Percentiles rank a stretch among this genome's conserved stretches.
phyloP scores from a whole-genome alignment of 2,329 filamentous ascomycete genomes.

The Pseudopithomyces maydicus region DNA sequence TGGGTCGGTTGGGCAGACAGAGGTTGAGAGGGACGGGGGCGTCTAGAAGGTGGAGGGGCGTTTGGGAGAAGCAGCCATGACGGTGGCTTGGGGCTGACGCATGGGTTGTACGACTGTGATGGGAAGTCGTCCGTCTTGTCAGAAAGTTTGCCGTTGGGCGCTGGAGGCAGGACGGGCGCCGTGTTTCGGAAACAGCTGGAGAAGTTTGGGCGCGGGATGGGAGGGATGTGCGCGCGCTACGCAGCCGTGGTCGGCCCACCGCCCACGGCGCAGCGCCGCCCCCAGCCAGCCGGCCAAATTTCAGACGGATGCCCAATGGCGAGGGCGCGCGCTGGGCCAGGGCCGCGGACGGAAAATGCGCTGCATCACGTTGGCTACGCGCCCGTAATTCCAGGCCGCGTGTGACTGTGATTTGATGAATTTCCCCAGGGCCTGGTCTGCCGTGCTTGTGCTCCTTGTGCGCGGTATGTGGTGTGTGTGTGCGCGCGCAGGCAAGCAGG shows the following conservation, averaged over 20 bases:
- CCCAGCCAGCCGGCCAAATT: not conserved
- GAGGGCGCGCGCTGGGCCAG: not conserved
- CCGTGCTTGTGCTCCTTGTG: no score
- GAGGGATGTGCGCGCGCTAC: not conserved
- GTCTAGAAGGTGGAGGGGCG: not conserved
- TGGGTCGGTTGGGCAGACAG: not conserved
- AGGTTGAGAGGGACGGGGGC: constrained; percentile 3
- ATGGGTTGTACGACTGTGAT: constrained; percentile 6
- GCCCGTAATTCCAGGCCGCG: constrained; percentile 23
- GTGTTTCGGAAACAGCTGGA: constrained; percentile 2
- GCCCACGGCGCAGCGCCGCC: no score
- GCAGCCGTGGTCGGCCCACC: not conserved
- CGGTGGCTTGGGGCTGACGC: not conserved
- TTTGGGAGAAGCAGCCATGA: not conserved
- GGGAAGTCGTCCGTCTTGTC: not conserved
- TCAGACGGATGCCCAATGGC: constrained; percentile 10
- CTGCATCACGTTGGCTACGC: constrained; percentile 38
- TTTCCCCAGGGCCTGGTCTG: constrained; percentile 13
- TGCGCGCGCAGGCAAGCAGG: not conserved
- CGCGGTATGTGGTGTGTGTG: not conserved
- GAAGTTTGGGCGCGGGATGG: constrained; percentile 8
- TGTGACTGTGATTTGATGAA: constrained; percentile 39
- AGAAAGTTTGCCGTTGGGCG: constrained; percentile 1
- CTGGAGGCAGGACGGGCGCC: not conserved
- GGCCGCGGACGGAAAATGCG: constrained; percentile 4